A percentile compares a stretch with the other conserved stretches of the same genome.
phyloP scores from a whole-genome alignment of 208 protist genomes.

The Entamoeba moshkovskii region DNA sequence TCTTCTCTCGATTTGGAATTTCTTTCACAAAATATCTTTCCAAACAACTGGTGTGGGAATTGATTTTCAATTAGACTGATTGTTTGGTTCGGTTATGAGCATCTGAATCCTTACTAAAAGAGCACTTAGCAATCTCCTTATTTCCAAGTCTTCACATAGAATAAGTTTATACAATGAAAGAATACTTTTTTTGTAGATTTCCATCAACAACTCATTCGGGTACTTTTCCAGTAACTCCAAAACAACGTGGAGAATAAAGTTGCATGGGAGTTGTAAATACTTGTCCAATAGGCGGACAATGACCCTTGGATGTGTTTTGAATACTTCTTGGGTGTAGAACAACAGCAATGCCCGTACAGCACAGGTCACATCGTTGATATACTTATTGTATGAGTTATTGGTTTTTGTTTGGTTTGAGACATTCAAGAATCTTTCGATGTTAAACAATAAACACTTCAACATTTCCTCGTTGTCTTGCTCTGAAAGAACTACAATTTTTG shows the following conservation, averaged over 20 bases:
- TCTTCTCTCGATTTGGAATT: too few species aligned
- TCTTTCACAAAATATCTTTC: too few species aligned
- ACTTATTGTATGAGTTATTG: not conserved
- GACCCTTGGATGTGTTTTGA: not conserved
- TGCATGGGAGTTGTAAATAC: not conserved
- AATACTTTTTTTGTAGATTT: not conserved
- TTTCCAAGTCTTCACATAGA: not conserved
- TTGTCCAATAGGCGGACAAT: not conserved
- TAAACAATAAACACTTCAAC: not conserved
- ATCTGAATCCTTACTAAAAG: not conserved
- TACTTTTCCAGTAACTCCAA: not conserved
- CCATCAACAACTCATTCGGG: not conserved
- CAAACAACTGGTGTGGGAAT: too few species aligned
- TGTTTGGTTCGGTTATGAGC: too few species aligned
- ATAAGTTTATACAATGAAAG: not conserved
- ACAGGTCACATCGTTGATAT: not conserved
- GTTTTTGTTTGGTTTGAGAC: not conserved
- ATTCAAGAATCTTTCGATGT: not conserved
- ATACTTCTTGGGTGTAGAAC: not conserved
- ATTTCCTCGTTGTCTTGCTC: not conserved
- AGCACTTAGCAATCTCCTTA: not conserved
- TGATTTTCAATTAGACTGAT: too few species aligned
- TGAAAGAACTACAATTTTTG: not conserved
- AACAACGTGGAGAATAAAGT: not conserved
- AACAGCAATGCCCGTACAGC: not conserved